Evolutionary conservation across 345 rosid genomes (phyloP).

Genomic region (Pistacia integerrima): DNA sequence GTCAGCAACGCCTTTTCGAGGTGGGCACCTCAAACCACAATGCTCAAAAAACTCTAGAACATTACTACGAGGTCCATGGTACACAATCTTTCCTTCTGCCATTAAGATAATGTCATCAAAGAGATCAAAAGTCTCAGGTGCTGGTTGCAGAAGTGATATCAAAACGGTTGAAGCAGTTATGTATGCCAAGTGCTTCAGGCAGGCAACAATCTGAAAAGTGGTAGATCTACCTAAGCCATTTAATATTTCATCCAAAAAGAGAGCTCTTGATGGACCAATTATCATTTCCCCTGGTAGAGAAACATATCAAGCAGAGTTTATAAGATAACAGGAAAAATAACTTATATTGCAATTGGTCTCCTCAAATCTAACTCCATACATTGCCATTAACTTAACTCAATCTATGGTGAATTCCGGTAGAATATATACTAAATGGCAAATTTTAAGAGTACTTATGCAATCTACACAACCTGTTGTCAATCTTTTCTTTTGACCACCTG

Average conservation of each 20-base stretch:
- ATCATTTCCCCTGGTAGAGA: slow-evolving; percentile 62
- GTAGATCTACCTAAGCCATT: slow-evolving; percentile 81
- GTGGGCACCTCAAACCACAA: slow-evolving; percentile 73
- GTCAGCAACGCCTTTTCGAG: slow-evolving; percentile 68
- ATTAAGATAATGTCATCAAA: slow-evolving; percentile 68
- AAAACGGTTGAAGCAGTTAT: slow-evolving; percentile 52
- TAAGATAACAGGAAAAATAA: not conserved
- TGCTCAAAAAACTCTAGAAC: slow-evolving; percentile 61
- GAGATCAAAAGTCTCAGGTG: slow-evolving; percentile 76
- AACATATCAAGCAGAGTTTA: slow-evolving; percentile 15
- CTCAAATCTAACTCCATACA: too few species aligned
- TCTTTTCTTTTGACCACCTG: slow-evolving; percentile 57
- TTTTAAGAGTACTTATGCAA: too few species aligned
- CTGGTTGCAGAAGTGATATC: slow-evolving; percentile 75
- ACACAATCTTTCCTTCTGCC: slow-evolving; percentile 70
- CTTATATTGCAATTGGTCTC: too few species aligned
- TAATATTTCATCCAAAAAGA: slow-evolving; percentile 84
- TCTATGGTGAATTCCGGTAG: not conserved
- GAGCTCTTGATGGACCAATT: slow-evolving; percentile 64
- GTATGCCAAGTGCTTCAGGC: slow-evolving; percentile 66
- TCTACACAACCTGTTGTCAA: slow-evolving; percentile 43
- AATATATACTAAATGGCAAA: too few species aligned
- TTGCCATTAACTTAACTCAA: not conserved
- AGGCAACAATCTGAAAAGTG: slow-evolving; percentile 64
- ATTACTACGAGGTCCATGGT: slow-evolving; percentile 58